Conservation (phyloP, 1,284 basidiomycete species). For the Leccinum cinnamomeum region DNA sequence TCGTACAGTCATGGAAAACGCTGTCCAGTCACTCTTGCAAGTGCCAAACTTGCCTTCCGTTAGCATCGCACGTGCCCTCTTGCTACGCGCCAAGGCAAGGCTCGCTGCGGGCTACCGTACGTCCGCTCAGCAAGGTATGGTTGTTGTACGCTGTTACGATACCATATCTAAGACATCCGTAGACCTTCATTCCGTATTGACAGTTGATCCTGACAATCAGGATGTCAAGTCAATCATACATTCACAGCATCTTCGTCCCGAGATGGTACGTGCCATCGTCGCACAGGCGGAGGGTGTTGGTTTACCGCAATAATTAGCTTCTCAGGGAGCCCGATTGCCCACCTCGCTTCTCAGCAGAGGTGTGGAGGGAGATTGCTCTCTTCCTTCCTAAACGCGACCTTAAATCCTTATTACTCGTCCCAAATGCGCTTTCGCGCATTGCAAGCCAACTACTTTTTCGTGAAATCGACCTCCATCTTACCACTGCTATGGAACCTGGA, state of each 20-base stretch:
- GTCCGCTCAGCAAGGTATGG: slow-evolving; percentile 63
- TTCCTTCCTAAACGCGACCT: slow-evolving; percentile 64
- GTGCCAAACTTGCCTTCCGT: slow-evolving; percentile 52
- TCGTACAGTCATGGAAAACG: slow-evolving; percentile 69
- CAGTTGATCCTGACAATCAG: slow-evolving; percentile 63
- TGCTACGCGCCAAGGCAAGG: slow-evolving; percentile 63
- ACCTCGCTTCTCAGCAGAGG: slow-evolving; percentile 60
- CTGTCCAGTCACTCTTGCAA: slow-evolving; percentile 66
- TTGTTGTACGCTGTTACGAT: background rate
- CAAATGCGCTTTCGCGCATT: slow-evolving; percentile 64
- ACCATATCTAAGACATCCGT: slow-evolving; percentile 9
- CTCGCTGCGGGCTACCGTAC: slow-evolving; percentile 57
- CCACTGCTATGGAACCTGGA: slow-evolving; percentile 33
- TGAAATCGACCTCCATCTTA: slow-evolving; percentile 56
- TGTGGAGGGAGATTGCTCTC: slow-evolving; percentile 67
- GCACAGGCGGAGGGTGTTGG: background rate
- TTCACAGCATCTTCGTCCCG: slow-evolving; percentile 36
- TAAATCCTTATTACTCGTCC: slow-evolving; percentile 61
- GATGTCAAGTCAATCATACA: slow-evolving; percentile 63
- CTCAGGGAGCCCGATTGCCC: slow-evolving; percentile 37
- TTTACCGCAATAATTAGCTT: slow-evolving; percentile 21
- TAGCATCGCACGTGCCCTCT: slow-evolving; percentile 56
- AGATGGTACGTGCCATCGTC: slow-evolving; percentile 29
- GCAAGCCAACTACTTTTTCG: slow-evolving; percentile 67
- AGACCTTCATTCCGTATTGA: slow-evolving; percentile 68